Evolutionary conservation across 2,329 filamentous ascomycete species (phyloP).

Genomic region (Aspergillus ibericus): DNA sequence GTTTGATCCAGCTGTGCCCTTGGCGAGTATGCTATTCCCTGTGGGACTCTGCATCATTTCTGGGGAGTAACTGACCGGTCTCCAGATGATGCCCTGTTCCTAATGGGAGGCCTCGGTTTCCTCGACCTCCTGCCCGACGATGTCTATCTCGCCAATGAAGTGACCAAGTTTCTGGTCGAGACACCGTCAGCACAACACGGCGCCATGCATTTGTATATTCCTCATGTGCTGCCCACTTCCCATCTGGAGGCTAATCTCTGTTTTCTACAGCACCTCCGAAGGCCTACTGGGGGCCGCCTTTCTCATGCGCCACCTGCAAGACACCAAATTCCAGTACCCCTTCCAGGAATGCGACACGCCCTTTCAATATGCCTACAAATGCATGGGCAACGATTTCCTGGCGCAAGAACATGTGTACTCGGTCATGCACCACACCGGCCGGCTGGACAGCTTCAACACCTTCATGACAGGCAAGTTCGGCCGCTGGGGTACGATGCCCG

Average conservation of each 20-base stretch:
- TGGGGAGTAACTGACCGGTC: background rate
- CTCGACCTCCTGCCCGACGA: slow-evolving; percentile 35
- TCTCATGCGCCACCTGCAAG: slow-evolving; percentile 35
- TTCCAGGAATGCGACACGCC: slow-evolving; percentile 36
- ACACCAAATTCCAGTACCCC: slow-evolving; percentile 37
- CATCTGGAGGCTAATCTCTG: background rate
- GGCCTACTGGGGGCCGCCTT: slow-evolving; percentile 38
- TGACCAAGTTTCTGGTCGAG: slow-evolving; percentile 36
- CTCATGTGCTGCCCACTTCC: background rate
- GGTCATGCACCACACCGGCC: slow-evolving; percentile 38
- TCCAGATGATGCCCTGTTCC: slow-evolving; percentile 38
- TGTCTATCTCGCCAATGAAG: slow-evolving; percentile 32
- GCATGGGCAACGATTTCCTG: slow-evolving; percentile 31
- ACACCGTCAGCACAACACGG: slow-evolving; percentile 39
- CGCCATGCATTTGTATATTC: slow-evolving; percentile 36
- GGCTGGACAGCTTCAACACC: slow-evolving; percentile 41
- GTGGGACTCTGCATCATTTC: background rate
- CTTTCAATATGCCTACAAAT: slow-evolving; percentile 35
- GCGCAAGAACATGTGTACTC: slow-evolving; percentile 36
- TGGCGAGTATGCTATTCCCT: slow-evolving; percentile 23
- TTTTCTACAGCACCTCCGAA: slow-evolving; percentile 33
- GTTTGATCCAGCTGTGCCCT: slow-evolving; percentile 19
- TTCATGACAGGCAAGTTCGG: slow-evolving; percentile 43
- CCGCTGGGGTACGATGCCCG: slow-evolving; percentile 35
- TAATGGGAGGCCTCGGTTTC: slow-evolving; percentile 38